Evolutionary conservation across 495 filamentous ascomycete species (phyloP), one percentile per base, ranked within the genome.

Genomic region (Oleoguttula mirabilis): DNA sequence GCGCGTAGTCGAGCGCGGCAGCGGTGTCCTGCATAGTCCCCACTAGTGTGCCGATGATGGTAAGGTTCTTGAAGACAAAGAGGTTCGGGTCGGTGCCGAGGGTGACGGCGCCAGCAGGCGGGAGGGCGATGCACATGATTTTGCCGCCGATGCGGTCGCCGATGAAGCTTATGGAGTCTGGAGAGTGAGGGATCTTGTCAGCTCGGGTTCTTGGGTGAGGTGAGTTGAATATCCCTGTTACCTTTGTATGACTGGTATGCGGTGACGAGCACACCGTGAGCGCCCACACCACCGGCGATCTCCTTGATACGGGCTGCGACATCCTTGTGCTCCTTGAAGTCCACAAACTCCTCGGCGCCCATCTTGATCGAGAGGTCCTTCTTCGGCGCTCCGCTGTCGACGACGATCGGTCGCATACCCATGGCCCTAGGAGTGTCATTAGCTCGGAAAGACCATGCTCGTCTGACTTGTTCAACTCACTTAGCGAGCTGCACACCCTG

Each of bases 371-470:
- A 54, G 3, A 73, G 50, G 10, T 54, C 50, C 25, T 56, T 55
- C 47, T 72, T 73, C 0, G 51, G 50, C 1, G 43, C 52, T 0
- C 69, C 70, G 0, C 56, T 62, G 36, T 73, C 70, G 5, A 72
- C 59, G 8, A 68, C 70, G n/a, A 74, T 65, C 0, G 68, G 66
- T 4, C 67, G 59, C 59, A 72, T 64, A 0, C 70, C 70, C 66
- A 74, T 72, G 2, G 66, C 68, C 23, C 50, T 48, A 25, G n/a
- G 10, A n/a, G n/a, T n/a, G n/a, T n/a, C n/a, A n/a, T n/a, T n/a
- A n/a, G 25, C 7, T 7, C 25, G n/a, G 25, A 7, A 28, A 28
- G 7, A n/a, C 7, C n/a, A 28, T 7, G 15, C n/a, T n/a, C n/a
- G n/a, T n/a, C n/a, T n/a, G n/a, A 7, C 5, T 7, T 3, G 4